phyloP scores from a whole-genome alignment of 1,284 basidiomycete genomes.

The Cryptococcus deneoformans region DNA sequence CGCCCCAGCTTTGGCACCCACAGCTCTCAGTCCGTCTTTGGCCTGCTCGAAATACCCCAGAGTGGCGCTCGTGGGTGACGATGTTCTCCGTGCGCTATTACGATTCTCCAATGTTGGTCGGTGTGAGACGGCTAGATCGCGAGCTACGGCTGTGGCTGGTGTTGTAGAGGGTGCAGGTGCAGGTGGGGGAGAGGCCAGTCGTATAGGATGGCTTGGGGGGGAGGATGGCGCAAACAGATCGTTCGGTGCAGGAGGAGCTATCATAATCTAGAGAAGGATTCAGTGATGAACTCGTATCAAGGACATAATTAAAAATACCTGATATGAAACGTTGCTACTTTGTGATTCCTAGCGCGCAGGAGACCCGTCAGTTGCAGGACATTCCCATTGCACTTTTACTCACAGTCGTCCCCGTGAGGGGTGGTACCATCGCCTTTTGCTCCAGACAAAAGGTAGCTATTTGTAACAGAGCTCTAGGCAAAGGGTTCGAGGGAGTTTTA shows the following conservation, averaged over 20 bases:
- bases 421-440: slow-evolving; percentile 35
- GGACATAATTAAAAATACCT: slow-evolving; percentile 10
- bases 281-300: neutral
- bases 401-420: slow-evolving; percentile 23
- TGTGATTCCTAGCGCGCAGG: slow-evolving; percentile 15
- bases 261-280: slow-evolving; percentile 26
- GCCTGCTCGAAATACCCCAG: slow-evolving; percentile 46
- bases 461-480: slow-evolving; percentile 33
- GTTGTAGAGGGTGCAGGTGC: slow-evolving; percentile 13
- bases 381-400: slow-evolving; percentile 3
- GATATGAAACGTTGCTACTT: slow-evolving; percentile 33
- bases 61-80: slow-evolving; percentile 14
- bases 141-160: slow-evolving; percentile 16
- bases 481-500: slow-evolving; percentile 9
- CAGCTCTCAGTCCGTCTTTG: slow-evolving; percentile 40
- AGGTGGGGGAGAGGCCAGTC: slow-evolving; percentile 30
- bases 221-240: slow-evolving; percentile 41
- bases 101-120: neutral
- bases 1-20: slow-evolving; percentile 36
- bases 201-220: slow-evolving; percentile 16
- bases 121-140: slow-evolving; percentile 5
- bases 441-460: slow-evolving; percentile 39
- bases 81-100: slow-evolving; percentile 4
- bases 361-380: neutral
- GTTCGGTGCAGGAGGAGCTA: slow-evolving; percentile 38